Evolutionary conservation across 495 filamentous ascomycete species (phyloP), one percentile per base, ranked within the genome.

Genomic region (Aspergillus leporis): DNA sequence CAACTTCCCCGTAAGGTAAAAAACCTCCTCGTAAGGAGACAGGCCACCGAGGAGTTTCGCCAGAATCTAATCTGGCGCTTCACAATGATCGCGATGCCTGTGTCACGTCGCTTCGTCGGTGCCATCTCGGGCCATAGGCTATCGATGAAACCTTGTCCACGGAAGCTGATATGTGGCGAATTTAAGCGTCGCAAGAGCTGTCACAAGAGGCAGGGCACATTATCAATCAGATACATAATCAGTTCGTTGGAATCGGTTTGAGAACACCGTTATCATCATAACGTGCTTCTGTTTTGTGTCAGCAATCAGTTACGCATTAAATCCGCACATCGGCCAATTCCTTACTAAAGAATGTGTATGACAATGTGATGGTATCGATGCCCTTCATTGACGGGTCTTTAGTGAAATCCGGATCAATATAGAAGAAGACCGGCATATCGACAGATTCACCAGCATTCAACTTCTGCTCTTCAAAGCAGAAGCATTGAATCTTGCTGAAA

Each of bases 401-500:
- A 46, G 91, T 79, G 76, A 98, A 90, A 63, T 97, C 95, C 6
- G 95, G 95, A 70, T 99, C 95, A 66, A 99, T 89, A 73, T 96
- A 99, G 70, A 99, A 99, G 78, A 99, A 98, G 6, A 99, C 95
- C 3, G 95, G 95, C 95, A 99, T 99, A 78, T 99, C 95, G 53
- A 99, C 95, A 36, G 92, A 92, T 79, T 99, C 95, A 25, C 93
- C 92, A 22, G 92, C 93, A 71, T 92, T 93, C 52, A 98, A 75
- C 62, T 95, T 85, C 82, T 98, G 88, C 74, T 91, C 92, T 80
- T 99, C 95, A 69, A 99, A 99, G 71, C 95, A 99, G 75, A 99
- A 99, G 66, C 95, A 99, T 75, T 99, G 95, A 53, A 99, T 99
- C 82, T 99, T 99, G 82, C 88, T 92, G 73, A 99, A 99, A 69